A percentile compares a stretch with the other conserved stretches of the same genome.
Conservation (phyloP, 257 asterid genomes). For the Lantana camara region DNA sequence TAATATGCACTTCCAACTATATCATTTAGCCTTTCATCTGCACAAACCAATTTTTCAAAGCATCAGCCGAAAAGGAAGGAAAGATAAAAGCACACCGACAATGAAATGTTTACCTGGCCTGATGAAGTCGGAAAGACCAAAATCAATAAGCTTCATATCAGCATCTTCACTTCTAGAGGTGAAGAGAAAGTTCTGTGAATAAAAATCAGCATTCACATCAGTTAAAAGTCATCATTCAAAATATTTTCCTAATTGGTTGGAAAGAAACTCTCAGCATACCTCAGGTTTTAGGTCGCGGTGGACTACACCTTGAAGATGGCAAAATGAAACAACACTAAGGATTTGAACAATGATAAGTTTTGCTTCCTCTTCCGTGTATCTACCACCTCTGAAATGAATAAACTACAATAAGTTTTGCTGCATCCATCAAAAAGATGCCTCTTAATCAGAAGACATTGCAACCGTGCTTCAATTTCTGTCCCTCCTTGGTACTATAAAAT, state of each 20-base stretch:
- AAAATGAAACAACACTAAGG: slow-evolving; percentile 88
- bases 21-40: slow-evolving; percentile 95
- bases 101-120: slow-evolving; percentile 64
- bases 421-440: slow-evolving; percentile 30
- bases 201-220: slow-evolving; percentile 27
- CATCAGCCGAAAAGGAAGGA: neutral
- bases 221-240: slow-evolving; percentile 19
- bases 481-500: slow-evolving; percentile 5
- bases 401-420: slow-evolving; percentile 32
- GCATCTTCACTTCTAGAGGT: slow-evolving; percentile 90
- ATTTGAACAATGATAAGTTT: slow-evolving; percentile 85
- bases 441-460: neutral
- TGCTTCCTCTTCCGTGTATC: slow-evolving; percentile 93
- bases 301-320: slow-evolving; percentile 98
- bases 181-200: slow-evolving; percentile 79
- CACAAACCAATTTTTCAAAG: slow-evolving; percentile 1
- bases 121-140: slow-evolving; percentile 95
- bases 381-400: slow-evolving; percentile 80
- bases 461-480: slow-evolving; percentile 5
- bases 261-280: slow-evolving; percentile 46
- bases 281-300: slow-evolving; percentile 99
- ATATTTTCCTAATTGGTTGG: neutral
- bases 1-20: slow-evolving; percentile 99
- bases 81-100: neutral
- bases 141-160: slow-evolving; percentile 93